These are phyloP conservation scores for Penicillium hesseltinei DNA, from an alignment of 2,329 filamentous ascomycete species.

Conservation along the genomic window DNA sequence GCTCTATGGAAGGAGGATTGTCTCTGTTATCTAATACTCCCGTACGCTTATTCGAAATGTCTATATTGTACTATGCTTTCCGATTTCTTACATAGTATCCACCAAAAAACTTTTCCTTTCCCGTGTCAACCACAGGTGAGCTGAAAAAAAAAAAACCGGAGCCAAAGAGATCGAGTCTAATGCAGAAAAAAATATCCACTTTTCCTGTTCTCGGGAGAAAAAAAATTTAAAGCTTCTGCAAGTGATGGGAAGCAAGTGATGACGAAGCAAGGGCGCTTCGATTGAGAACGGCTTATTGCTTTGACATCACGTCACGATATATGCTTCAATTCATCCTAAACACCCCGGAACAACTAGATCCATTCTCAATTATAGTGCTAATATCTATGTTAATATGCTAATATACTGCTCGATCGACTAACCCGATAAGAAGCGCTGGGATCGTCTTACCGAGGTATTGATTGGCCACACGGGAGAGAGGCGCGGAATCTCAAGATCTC, in stretches of 20 bases:
- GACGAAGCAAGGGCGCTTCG: not conserved
- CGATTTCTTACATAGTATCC: slow-evolving; percentile 8
- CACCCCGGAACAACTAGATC: not conserved
- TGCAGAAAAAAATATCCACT: slow-evolving; percentile 25
- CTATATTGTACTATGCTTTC: too few species aligned
- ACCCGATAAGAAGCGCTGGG: not conserved
- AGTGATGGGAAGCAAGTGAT: slow-evolving; percentile 22
- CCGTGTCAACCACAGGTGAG: slow-evolving; percentile 20
- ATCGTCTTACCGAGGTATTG: slow-evolving; percentile 7
- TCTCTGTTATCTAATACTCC: not conserved
- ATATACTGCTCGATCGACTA: not conserved
- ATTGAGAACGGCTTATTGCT: slow-evolving; percentile 9
- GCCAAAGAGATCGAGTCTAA: slow-evolving; percentile 36
- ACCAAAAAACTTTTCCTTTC: slow-evolving; percentile 17
- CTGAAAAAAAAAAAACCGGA: slow-evolving; percentile 24
- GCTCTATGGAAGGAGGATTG: slow-evolving; percentile 3
- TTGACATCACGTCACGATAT: slow-evolving; percentile 1
- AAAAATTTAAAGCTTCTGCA: slow-evolving; percentile 31
- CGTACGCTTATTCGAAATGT: too few species aligned
- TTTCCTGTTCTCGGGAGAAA: slow-evolving; percentile 32
- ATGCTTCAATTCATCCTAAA: not conserved
- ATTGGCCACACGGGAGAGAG: slow-evolving; percentile 13
- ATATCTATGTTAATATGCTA: too few species aligned
- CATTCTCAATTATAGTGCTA: not conserved
- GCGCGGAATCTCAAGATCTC: slow-evolving; percentile 1